A percentile compares a stretch with the other conserved stretches of the same genome.
phyloP scores from a whole-genome alignment of 1,284 basidiomycete genomes.

The Trichosporon sp. region DNA sequence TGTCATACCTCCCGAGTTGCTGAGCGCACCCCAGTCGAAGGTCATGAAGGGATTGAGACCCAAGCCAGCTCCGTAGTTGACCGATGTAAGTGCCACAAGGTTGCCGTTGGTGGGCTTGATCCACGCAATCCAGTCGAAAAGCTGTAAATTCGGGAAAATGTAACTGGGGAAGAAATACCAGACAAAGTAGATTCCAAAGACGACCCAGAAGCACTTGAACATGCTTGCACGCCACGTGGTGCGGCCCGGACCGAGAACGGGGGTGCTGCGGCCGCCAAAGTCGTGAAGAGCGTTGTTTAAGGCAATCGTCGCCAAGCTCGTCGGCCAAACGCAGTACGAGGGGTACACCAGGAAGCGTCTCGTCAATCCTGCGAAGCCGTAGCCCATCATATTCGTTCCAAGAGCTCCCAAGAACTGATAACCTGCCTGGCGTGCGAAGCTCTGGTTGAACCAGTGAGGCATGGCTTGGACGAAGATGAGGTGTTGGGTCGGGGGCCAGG shows the following conservation, averaged over 20 bases:
- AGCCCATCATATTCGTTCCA: slow-evolving; percentile 68
- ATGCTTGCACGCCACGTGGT: slow-evolving; percentile 44
- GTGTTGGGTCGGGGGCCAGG: slow-evolving; percentile 62
- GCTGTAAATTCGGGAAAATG: slow-evolving; percentile 59
- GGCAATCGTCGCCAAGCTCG: slow-evolving; percentile 46
- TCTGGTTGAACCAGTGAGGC: slow-evolving; percentile 38
- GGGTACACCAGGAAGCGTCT: slow-evolving; percentile 46
- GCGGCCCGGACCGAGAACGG: slow-evolving; percentile 38
- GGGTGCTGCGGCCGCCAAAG: slow-evolving; percentile 27
- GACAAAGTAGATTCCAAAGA: slow-evolving; percentile 29
- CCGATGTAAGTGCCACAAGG: slow-evolving; percentile 42
- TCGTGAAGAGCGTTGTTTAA: slow-evolving; percentile 41
- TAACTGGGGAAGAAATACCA: slow-evolving; percentile 56
- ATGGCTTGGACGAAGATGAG: slow-evolving; percentile 61
- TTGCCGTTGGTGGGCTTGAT: slow-evolving; percentile 58
- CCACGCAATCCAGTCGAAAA: slow-evolving; percentile 68
- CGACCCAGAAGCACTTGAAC: slow-evolving; percentile 36
- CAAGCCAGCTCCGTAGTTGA: slow-evolving; percentile 43
- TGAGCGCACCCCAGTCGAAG: slow-evolving; percentile 49
- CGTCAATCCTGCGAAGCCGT: slow-evolving; percentile 42
- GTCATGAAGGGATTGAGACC: slow-evolving; percentile 52
- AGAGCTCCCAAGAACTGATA: slow-evolving; percentile 49
- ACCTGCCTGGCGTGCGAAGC: slow-evolving; percentile 36
- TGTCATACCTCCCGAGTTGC: slow-evolving; percentile 21
- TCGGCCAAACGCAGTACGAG: slow-evolving; percentile 62